Base-by-base conservation (phyloP, 768 basidiomycete species). In the Lentinula aciculospora region DNA sequence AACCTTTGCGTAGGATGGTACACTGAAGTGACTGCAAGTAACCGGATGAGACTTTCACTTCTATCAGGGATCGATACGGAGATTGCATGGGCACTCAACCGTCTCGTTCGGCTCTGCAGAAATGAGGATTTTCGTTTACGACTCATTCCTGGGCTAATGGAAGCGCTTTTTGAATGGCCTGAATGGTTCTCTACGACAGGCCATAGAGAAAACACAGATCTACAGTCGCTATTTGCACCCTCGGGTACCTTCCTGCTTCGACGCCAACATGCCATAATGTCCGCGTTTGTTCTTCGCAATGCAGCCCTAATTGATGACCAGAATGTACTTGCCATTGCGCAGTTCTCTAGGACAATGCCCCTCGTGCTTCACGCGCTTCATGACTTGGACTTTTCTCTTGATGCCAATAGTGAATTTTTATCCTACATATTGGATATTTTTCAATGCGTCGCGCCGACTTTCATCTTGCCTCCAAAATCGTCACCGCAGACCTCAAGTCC, bases 1-100 rank as follows among this genome's bases (percentile, higher is more conserved):
- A 60, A 49, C 32, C 57, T 23, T 15, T 27, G 39, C 39, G 58
- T 63, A 91, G 90, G 89, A 64, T 92, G 90, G 84, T 94, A 92
- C 65, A 89, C 92, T n/a, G 90, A 94, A 63, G 75, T 80, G 1
- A 78, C 82, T 2, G 76, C 88, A 0, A 86, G 76, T 67, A 98
- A 98, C 68, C 82, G 95, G 40, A 92, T 98, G 84, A 77, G 93
- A n/a, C 83, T 99, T 15, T 87, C 94, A 2, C 72, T 98, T 40
- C 82, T 85, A 25, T 98, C 92, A 13, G 88, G 85, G 4, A 87
- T 98, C 47, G 78, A 85, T 54, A 71, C 81, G 7, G 96, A 98
- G 66, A 79, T 94, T 57, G 84, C 84, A 57, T 98, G 93, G 90
- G 91, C 94, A 19, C 81, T 99, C 37, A 88, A 93, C 63, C 85